phyloP scores from a whole-genome alignment of 192 early-diverging fungal species.

The Gamsiella multidivaricata region DNA sequence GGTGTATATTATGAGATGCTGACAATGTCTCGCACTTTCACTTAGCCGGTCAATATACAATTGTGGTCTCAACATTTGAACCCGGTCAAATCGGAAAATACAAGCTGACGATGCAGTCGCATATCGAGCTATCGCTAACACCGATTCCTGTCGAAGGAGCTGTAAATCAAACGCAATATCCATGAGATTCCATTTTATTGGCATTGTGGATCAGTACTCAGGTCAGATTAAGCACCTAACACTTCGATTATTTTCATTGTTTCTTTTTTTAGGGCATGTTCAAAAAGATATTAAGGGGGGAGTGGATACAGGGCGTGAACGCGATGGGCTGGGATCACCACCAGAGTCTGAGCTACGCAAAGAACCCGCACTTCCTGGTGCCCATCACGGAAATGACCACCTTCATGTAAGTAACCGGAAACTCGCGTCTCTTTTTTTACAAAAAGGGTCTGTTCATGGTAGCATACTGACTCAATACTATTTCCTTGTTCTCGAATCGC shows the following conservation, averaged over 20 bases:
- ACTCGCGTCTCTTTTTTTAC: no score
- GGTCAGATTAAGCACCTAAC: not conserved
- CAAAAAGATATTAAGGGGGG: constrained; percentile 60
- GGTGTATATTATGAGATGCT: not conserved
- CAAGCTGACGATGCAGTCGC: constrained; percentile 71
- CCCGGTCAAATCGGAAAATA: constrained; percentile 75
- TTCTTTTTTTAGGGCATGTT: constrained; percentile 67
- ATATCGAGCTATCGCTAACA: constrained; percentile 58
- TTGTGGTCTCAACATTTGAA: constrained; percentile 84
- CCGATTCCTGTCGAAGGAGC: constrained; percentile 82
- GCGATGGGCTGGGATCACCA: constrained; percentile 70
- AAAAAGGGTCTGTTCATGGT: no score
- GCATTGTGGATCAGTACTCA: not conserved
- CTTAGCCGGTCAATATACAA: constrained; percentile 79
- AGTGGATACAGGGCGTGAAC: constrained; percentile 68
- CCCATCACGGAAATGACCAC: constrained; percentile 65
- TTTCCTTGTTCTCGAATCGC: no score
- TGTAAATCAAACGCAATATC: constrained; percentile 48
- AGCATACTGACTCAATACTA: no score
- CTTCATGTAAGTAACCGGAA: constrained; percentile 58
- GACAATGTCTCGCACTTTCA: not conserved
- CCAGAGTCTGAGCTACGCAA: constrained; percentile 58
- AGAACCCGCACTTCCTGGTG: constrained; percentile 78
- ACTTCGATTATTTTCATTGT: not conserved
- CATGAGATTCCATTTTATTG: not conserved